phyloP scores from a whole-genome alignment of 2,329 filamentous ascomycete species.

The Onygena corvina region DNA sequence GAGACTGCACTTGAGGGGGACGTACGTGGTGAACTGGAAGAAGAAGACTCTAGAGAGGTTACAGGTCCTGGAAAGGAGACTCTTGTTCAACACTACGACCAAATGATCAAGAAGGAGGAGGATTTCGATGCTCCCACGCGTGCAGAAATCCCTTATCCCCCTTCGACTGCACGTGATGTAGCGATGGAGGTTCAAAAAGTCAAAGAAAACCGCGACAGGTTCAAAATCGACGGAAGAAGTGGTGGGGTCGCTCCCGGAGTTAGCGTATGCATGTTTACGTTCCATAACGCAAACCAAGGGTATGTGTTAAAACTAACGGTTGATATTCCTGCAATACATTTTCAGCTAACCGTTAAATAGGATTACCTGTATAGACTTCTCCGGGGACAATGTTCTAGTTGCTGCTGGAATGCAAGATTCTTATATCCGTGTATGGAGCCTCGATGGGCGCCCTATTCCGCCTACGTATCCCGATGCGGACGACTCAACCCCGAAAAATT shows the following conservation, averaged over 20 bases:
- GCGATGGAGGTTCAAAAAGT: conserved; percentile 89
- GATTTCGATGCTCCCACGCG: conserved; percentile 69
- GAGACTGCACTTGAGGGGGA: conserved; percentile 73
- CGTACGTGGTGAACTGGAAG: conserved; percentile 72
- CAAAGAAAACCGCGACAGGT: conserved; percentile 82
- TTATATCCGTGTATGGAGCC: conserved; percentile 86
- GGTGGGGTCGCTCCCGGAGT: conserved; percentile 72
- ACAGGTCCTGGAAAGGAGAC: conserved; percentile 58
- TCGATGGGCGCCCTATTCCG: conserved; percentile 71
- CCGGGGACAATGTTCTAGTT: conserved; percentile 74
- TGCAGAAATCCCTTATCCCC: conserved; percentile 70
- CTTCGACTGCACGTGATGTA: conserved; percentile 79
- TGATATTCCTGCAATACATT: background rate
- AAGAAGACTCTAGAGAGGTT: conserved; percentile 68
- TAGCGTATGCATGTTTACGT: conserved; percentile 94
- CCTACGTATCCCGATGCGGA: conserved; percentile 51
- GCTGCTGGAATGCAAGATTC: conserved; percentile 86
- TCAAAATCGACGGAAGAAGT: conserved; percentile 72
- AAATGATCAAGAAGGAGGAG: conserved; percentile 78
- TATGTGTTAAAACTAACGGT: conserved; percentile 34
- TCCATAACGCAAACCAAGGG: conserved; percentile 91
- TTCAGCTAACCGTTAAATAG: conserved; percentile 35
- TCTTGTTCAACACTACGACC: conserved; percentile 76
- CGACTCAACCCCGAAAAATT: conserved; percentile 51
- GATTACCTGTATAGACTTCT: conserved; percentile 90